Conservation (phyloP, 345 rosid species). For the Citrus unshiu region DNA sequence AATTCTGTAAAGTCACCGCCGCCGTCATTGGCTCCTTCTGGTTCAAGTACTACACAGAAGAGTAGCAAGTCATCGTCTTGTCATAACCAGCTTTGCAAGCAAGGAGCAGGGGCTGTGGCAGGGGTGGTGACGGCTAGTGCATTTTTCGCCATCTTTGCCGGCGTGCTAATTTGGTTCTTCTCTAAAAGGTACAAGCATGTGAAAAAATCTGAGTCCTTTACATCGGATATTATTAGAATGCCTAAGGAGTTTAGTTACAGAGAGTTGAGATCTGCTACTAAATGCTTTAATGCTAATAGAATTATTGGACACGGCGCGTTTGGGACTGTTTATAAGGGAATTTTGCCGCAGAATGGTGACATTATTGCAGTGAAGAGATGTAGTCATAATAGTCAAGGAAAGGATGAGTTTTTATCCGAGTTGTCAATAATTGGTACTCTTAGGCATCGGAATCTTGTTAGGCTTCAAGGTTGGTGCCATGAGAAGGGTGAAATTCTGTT, state of each 20-base stretch:
- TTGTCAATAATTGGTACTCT: constrained; percentile 81
- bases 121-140: constrained; percentile 96
- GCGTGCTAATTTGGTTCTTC: constrained; percentile 68
- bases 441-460: constrained; percentile 85
- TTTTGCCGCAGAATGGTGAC: constrained; percentile 63
- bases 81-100: constrained; percentile 77
- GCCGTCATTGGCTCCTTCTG: constrained; percentile 53
- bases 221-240: constrained; percentile 74
- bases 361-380: constrained; percentile 86
- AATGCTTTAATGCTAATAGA: constrained; percentile 56
- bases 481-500: constrained; percentile 88
- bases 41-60: constrained; percentile 33
- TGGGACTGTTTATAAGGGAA: constrained; percentile 88
- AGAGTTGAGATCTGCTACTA: constrained; percentile 84
- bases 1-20: constrained; percentile 59
- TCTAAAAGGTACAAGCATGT: constrained; percentile 51
- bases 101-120: constrained; percentile 90
- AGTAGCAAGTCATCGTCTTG: constrained; percentile 51
- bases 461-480: constrained; percentile 92
- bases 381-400: constrained; percentile 86
- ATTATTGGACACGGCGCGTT: constrained; percentile 93
- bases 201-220: constrained; percentile 56
- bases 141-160: constrained; percentile 75
- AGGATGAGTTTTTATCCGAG: constrained; percentile 80
- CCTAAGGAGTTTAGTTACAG: constrained; percentile 88